Evolutionary conservation across 345 rosid species (phyloP).

Genomic region (Boechera stricta): DNA sequence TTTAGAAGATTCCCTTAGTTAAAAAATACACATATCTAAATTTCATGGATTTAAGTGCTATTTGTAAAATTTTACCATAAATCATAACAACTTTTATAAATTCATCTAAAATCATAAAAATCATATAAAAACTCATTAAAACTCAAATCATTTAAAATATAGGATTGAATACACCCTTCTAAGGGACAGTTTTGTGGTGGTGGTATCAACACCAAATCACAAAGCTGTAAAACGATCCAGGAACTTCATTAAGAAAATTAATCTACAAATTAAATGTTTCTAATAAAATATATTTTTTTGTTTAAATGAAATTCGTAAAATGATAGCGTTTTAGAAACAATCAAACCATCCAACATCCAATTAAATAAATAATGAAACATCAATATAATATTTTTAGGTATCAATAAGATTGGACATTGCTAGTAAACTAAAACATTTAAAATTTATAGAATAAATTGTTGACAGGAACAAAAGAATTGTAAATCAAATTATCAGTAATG

Average conservation of each 20-base stretch:
- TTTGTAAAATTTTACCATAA: too few species aligned
- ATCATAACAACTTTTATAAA: too few species aligned
- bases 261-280: too few species aligned
- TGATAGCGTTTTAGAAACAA: not conserved
- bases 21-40: too few species aligned
- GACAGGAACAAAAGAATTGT: conserved; percentile 11
- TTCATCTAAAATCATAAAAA: too few species aligned
- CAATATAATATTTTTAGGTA: not conserved
- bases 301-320: too few species aligned
- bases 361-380: not conserved
- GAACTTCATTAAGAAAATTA: not conserved
- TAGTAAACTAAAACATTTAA: not conserved
- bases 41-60: too few species aligned
- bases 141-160: too few species aligned
- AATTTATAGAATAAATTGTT: not conserved
- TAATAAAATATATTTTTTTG: too few species aligned
- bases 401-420: not conserved
- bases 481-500: conserved; percentile 7
- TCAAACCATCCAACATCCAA: not conserved
- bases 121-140: too few species aligned
- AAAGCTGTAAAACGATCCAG: not conserved
- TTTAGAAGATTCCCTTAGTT: too few species aligned
- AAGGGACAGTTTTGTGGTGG: not conserved
- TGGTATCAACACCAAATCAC: not conserved
- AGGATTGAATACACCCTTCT: too few species aligned